A percentile compares a stretch with the other conserved stretches of the same genome.
These are phyloP conservation scores for Epichloe sp. DNA, from an alignment of 2,329 filamentous ascomycete species.

Conservation along the genomic window DNA sequence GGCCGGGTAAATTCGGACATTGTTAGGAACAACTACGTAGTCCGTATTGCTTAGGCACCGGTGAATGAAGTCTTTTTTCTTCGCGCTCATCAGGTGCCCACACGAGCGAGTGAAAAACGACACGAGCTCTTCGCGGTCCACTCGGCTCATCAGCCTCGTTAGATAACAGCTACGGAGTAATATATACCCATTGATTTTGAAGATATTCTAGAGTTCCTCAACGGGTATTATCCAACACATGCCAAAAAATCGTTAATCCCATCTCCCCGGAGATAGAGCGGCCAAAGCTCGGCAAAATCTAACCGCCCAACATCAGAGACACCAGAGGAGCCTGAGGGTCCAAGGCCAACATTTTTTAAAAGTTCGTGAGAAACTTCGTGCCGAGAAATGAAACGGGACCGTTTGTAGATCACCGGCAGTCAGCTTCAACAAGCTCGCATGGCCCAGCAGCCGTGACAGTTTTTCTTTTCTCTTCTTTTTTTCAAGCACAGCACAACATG, in stretches of 20 bases:
- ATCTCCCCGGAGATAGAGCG: background rate
- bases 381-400: too few species aligned
- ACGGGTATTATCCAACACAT: too few species aligned
- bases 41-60: background rate
- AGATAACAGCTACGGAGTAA: too few species aligned
- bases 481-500: constrained; percentile 18
- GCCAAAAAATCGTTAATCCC: background rate
- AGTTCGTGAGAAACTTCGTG: background rate
- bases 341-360: constrained; percentile 2
- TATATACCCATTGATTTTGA: too few species aligned
- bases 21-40: too few species aligned
- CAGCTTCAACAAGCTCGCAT: background rate
- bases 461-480: background rate
- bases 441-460: background rate
- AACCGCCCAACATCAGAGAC: background rate
- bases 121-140: background rate
- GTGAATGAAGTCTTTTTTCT: too few species aligned
- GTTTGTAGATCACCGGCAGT: background rate
- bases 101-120: too few species aligned
- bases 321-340: constrained; percentile 1
- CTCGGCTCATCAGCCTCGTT: background rate
- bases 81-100: too few species aligned
- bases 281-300: constrained; percentile 10
- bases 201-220: too few species aligned
- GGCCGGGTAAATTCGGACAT: constrained; percentile 24